phyloP scores from a whole-genome alignment of 2,329 filamentous ascomycete species.

The Aspergillus ochraceoroseus region DNA sequence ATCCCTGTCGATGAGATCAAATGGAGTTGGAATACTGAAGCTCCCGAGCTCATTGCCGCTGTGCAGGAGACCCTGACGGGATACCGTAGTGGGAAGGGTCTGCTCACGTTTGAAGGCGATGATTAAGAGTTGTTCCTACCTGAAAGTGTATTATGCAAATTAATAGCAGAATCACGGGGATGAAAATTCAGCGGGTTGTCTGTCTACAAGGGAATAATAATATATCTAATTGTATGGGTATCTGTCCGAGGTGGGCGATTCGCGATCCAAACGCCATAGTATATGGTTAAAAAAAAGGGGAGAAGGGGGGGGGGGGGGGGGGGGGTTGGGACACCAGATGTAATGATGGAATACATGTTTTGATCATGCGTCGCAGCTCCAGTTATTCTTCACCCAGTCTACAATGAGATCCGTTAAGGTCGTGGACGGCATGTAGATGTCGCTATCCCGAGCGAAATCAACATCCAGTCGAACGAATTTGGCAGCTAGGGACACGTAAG shows the following conservation, averaged over 20 bases:
- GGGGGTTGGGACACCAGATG: no score
- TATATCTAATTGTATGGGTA: no score
- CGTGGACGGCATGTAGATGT: conserved; percentile 50
- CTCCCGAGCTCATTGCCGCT: conserved; percentile 62
- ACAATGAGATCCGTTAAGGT: conserved; percentile 55
- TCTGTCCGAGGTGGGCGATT: no score
- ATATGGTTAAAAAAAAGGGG: no score
- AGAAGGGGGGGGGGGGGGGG: no score
- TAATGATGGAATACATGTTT: no score
- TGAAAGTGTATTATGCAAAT: conserved; percentile 17
- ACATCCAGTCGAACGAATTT: conserved; percentile 54
- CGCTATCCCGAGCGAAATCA: conserved; percentile 47
- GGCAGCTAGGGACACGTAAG: conserved; percentile 71
- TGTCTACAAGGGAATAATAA: no score
- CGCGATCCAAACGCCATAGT: no score
- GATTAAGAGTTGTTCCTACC: conserved; percentile 21
- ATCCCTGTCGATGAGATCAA: conserved; percentile 73
- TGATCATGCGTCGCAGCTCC: conserved; percentile 38
- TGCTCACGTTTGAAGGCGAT: conserved; percentile 69
- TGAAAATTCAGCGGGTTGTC: no score
- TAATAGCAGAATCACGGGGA: no score
- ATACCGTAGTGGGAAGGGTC: conserved; percentile 79
- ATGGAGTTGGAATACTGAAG: conserved; percentile 79
- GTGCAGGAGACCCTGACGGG: conserved; percentile 80
- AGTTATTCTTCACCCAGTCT: conserved; percentile 56